Percentiles rank a stretch among this genome's conserved stretches.
Conservation (phyloP, 192 early-diverging fungal genomes). For the Coemansia sp. region DNA sequence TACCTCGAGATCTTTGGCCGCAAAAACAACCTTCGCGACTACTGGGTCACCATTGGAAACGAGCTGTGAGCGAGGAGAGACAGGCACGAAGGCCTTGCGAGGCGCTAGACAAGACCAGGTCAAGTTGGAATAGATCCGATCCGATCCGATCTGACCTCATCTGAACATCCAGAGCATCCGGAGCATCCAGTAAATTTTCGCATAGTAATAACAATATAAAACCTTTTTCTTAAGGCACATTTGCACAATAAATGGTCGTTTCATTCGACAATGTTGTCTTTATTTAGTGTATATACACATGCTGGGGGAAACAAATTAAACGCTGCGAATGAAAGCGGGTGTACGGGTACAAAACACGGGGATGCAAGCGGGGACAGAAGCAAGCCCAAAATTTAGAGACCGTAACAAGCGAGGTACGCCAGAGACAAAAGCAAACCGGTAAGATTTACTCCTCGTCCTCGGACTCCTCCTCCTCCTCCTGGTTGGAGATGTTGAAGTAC, state of each 20-base stretch:
- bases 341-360: not conserved
- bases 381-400: not conserved
- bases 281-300: constrained; percentile 3
- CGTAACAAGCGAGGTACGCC: not conserved
- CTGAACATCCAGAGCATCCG: too few relatives aligned
- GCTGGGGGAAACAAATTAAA: constrained; percentile 8
- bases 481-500: constrained; percentile 69
- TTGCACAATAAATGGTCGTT: not conserved
- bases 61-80: constrained; percentile 63
- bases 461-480: constrained; percentile 35
- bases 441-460: constrained; percentile 43
- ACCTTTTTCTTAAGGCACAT: not conserved
- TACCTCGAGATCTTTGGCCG: constrained; percentile 96
- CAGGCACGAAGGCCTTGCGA: too few relatives aligned
- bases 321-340: constrained; percentile 6
- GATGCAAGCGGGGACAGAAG: not conserved
- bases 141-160: too few relatives aligned
- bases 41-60: constrained; percentile 96
- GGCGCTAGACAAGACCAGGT: too few relatives aligned
- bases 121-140: not conserved
- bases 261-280: constrained; percentile 2
- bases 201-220: not conserved
- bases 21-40: constrained; percentile 92
- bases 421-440: not conserved
- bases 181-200: not conserved